Percentiles rank a stretch among this genome's conserved stretches.
phyloP scores from a whole-genome alignment of 768 basidiomycete genomes.

The Tephrocybe sp. region DNA sequence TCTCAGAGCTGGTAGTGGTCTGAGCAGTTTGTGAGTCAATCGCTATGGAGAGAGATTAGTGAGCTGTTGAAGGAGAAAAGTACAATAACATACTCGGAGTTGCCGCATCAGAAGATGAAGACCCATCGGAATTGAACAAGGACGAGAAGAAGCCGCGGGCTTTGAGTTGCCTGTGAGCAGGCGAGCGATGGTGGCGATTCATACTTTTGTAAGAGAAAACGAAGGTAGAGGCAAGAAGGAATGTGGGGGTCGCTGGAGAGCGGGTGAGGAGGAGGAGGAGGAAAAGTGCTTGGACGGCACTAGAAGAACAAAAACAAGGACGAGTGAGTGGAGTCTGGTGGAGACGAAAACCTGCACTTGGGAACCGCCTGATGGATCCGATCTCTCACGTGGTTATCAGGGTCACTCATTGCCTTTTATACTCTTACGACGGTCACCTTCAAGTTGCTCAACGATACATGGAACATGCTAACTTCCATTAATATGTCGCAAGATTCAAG shows the following conservation, averaged over 20 bases:
- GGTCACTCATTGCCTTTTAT: background rate
- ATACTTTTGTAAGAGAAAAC: conserved; percentile 16
- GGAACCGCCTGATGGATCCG: background rate
- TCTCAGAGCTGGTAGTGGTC: background rate
- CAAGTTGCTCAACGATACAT: too few species aligned
- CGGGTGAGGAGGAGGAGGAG: background rate
- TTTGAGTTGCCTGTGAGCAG: conserved; percentile 24
- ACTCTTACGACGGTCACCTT: too few species aligned
- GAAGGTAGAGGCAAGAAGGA: conserved; percentile 15
- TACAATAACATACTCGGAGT: background rate
- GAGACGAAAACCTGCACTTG: background rate
- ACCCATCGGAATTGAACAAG: background rate
- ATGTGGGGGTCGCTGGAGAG: conserved; percentile 11
- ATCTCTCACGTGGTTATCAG: background rate
- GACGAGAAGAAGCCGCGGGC: conserved; percentile 10
- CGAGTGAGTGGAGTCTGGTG: background rate
- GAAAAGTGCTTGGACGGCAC: background rate
- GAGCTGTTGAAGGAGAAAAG: background rate
- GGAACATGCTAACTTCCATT: too few species aligned
- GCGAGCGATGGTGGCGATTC: conserved; percentile 26
- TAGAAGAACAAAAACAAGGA: background rate
- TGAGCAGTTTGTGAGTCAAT: background rate
- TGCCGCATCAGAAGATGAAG: background rate
- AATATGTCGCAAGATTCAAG: too few species aligned
- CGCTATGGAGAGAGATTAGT: background rate